Evolutionary conservation across 2,329 filamentous ascomycete species (phyloP).

Genomic region (Penicillium hordei): DNA sequence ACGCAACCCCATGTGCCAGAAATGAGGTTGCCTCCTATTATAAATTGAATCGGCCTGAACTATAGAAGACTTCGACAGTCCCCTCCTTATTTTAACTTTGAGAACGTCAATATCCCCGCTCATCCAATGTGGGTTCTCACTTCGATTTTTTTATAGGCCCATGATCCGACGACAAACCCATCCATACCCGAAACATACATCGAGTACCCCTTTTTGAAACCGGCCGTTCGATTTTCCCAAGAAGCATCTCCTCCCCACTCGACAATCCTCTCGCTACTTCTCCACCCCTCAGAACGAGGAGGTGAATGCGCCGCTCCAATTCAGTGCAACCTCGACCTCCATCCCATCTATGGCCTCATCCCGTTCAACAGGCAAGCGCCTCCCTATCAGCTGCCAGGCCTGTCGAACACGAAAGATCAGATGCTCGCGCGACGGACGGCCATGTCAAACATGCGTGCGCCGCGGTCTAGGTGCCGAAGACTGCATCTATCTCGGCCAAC

Average conservation of each 20-base stretch:
- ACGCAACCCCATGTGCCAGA: background rate
- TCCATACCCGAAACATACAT: constrained; percentile 1
- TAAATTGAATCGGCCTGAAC: background rate
- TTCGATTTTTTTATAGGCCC: background rate
- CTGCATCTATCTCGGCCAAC: constrained; percentile 40
- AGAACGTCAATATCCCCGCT: constrained; percentile 3
- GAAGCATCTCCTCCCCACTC: background rate
- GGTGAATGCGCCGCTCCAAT: background rate
- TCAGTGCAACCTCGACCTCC: background rate
- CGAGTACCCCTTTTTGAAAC: background rate
- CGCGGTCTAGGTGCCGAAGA: constrained; percentile 40
- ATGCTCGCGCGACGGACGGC: constrained; percentile 41
- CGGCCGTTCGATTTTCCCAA: background rate
- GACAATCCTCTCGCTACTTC: background rate
- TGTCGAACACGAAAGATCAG: constrained; percentile 44
- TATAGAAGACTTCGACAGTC: constrained; percentile 4
- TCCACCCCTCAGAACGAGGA: background rate
- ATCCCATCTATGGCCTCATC: constrained; percentile 26
- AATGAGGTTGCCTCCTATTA: constrained; percentile 8
- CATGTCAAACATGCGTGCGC: constrained; percentile 42
- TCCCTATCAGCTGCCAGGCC: constrained; percentile 44
- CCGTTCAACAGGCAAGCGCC: constrained; percentile 34
- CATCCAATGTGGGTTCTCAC: background rate
- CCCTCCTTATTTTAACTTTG: background rate
- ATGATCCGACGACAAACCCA: constrained; percentile 1